phyloP scores from a whole-genome alignment of 148 eudicot genomes.

The Arctostaphylos glauca region DNA sequence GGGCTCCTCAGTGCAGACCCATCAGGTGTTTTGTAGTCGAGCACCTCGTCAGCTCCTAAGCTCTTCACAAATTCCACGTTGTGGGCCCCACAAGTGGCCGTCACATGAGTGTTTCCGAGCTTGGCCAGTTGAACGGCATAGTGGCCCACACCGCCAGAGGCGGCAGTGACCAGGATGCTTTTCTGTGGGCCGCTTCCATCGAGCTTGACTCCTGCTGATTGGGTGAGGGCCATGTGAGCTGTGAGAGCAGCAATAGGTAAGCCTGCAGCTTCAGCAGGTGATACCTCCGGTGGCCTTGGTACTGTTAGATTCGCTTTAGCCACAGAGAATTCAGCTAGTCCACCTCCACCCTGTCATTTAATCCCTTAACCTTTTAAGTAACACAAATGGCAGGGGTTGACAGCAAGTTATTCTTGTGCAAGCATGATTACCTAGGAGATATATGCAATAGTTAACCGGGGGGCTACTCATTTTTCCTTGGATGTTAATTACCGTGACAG shows the following conservation, averaged over 20 bases:
- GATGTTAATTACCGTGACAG: too few species aligned
- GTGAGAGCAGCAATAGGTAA: slow-evolving; percentile 46
- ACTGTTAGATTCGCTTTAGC: slow-evolving; percentile 34
- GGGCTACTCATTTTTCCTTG: not conserved
- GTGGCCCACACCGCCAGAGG: slow-evolving; percentile 57
- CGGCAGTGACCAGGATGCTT: slow-evolving; percentile 52
- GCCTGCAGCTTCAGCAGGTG: slow-evolving; percentile 51
- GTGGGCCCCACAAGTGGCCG: slow-evolving; percentile 60
- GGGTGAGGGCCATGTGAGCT: slow-evolving; percentile 46
- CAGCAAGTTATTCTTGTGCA: not conserved
- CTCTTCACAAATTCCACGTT: slow-evolving; percentile 49
- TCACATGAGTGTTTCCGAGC: slow-evolving; percentile 47
- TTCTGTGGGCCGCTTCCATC: slow-evolving; percentile 35
- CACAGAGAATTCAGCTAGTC: slow-evolving; percentile 42
- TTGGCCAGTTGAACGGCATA: slow-evolving; percentile 60
- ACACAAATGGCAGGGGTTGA: not conserved
- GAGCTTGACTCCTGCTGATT: slow-evolving; percentile 42
- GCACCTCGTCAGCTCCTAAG: slow-evolving; percentile 58
- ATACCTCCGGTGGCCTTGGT: slow-evolving; percentile 46
- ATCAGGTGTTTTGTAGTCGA: slow-evolving; percentile 50
- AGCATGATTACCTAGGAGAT: not conserved
- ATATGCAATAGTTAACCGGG: not conserved
- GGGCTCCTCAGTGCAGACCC: slow-evolving; percentile 58
- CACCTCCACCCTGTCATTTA: slow-evolving; percentile 39
- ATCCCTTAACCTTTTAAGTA: too few species aligned